Evolutionary conservation across 371 early-diverging fungal species (phyloP).

Genomic region (Mortierella sp.): DNA sequence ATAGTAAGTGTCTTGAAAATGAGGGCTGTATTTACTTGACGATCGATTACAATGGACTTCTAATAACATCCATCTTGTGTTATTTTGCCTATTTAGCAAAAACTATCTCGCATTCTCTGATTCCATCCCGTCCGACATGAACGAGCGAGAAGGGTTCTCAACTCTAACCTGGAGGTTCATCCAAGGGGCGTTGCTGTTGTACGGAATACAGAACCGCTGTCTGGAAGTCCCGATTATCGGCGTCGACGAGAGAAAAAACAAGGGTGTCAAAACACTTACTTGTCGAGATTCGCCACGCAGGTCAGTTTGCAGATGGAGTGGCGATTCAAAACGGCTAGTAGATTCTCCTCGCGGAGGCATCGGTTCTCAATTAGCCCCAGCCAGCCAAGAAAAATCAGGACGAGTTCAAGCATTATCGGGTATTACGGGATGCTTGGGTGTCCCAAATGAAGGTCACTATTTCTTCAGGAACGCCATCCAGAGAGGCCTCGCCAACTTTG

Average conservation of each 20-base stretch:
- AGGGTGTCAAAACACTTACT: no score
- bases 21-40: no score
- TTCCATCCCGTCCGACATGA: not conserved
- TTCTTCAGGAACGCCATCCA: no score
- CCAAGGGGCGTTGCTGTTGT: constrained; percentile 1
- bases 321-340: no score
- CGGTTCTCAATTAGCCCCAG: not conserved
- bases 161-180: constrained; percentile 14
- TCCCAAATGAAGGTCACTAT: no score
- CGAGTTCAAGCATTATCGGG: constrained; percentile 29
- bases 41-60: no score
- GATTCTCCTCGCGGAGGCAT: no score
- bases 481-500: constrained; percentile 27
- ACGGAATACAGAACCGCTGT: not conserved
- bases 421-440: no score
- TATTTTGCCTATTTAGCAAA: no score
- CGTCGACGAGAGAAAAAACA: constrained; percentile 11
- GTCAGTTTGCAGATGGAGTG: constrained; percentile 4
- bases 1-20: no score
- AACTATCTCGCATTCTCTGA: constrained; percentile 5
- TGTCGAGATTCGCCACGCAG: no score
- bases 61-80: no score
- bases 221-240: constrained; percentile 17
- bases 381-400: constrained; percentile 12
- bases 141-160: constrained; percentile 8